Evolutionary conservation across 2,329 filamentous ascomycete genomes (phyloP), one percentile per base, ranked within the genome.

Genomic region (Paraphaeosphaeria sporulosa): DNA sequence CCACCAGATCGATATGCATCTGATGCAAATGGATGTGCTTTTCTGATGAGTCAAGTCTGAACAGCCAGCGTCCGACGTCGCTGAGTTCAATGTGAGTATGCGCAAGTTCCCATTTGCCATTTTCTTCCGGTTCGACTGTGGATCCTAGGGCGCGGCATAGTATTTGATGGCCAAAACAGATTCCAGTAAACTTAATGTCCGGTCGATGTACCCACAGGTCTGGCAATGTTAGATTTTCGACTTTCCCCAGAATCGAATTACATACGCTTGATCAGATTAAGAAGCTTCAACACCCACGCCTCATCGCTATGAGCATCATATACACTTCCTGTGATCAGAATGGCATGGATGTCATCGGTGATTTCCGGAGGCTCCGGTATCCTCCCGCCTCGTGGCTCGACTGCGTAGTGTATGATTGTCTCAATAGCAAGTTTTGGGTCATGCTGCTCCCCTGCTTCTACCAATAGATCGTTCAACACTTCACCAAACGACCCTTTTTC

Each of bases 381-480:
- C 10, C 77, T 58, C 13, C 72, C 72, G 7, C 72, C 72, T 7
- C 72, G 64, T 12, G 68, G 70, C 48, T 75, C 72, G 74, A 88
- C 84, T 5, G 88, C 80, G 64, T 84, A 87, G 40, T 83, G 77
- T 69, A 85, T 84, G 25, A 83, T 80, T 1, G 84, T 86, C 67
- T 86, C 82, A 27, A 88, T 80, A 6, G 81, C 82, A 0, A 88
- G 75, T 0, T 81, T 82, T 2, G 86, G 86, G 27, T 84, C 75
- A 61, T 88, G 85, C 2, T 77, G 76, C 23, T 78, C 71, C 3
- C 86, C 86, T 2, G 85, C 85, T 36, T 78, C 72, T 23, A 78
- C 74, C 62, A 88, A 85, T 42, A 86, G 80, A 1, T 78, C 65
- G 61, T 86, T 79, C 10, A 87, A 70, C 25, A 88, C 83, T 43